phyloP scores from a whole-genome alignment of 1,139 yeast species.

The Pichia sp. region DNA sequence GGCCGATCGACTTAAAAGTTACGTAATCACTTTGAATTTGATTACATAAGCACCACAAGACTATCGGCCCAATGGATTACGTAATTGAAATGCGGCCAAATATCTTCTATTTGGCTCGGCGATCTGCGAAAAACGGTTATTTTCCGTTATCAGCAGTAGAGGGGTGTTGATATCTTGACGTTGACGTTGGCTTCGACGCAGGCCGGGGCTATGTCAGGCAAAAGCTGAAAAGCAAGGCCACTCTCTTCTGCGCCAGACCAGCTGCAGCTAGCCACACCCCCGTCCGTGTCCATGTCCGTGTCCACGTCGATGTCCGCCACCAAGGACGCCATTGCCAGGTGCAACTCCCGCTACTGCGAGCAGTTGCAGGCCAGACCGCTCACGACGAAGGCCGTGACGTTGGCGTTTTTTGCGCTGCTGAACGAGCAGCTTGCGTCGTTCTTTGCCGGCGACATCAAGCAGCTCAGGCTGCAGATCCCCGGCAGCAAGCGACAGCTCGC shows the following conservation, averaged over 20 bases:
- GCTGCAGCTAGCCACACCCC: no score
- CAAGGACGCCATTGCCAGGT: not conserved
- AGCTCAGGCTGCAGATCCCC: slow-evolving; percentile 6
- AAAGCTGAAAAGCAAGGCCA: no score
- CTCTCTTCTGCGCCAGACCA: no score
- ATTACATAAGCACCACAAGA: not conserved
- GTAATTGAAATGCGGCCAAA: not conserved
- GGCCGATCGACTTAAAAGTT: no score
- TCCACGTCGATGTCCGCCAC: not conserved
- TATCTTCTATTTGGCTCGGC: not conserved
- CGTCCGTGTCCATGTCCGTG: no score
- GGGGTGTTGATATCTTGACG: no score
- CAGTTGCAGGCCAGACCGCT: slow-evolving; percentile 39
- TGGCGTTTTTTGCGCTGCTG: slow-evolving; percentile 52
- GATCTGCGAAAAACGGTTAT: not conserved
- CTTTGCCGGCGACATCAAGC: slow-evolving; percentile 38
- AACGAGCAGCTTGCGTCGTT: slow-evolving; percentile 57
- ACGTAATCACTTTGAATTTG: no score
- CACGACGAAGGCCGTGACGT: slow-evolving; percentile 56
- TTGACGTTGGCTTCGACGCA: no score
- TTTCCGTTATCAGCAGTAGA: no score
- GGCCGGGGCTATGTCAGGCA: no score
- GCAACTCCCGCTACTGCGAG: slow-evolving; percentile 9
- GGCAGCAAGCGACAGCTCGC: slow-evolving; percentile 12
- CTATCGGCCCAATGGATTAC: slow-evolving; percentile 3